These are phyloP conservation scores for Cyphellophora attinorum DNA, from an alignment of 2,329 filamentous ascomycete genomes.

Conservation along the genomic window DNA sequence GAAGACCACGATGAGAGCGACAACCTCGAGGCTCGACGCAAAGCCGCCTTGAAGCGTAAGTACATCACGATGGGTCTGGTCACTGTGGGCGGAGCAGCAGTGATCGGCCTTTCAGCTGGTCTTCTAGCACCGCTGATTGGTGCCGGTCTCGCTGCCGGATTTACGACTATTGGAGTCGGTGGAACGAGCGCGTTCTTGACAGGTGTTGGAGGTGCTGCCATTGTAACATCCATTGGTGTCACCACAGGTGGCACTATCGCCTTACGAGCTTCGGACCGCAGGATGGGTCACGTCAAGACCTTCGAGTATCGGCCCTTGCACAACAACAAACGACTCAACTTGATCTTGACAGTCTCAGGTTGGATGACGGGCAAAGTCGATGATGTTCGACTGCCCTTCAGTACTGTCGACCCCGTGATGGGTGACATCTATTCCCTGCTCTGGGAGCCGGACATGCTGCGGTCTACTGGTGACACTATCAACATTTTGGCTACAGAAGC, in stretches of 20 bases:
- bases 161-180: conserved; percentile 86
- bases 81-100: conserved; percentile 86
- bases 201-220: conserved; percentile 81
- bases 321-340: conserved; percentile 94
- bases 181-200: conserved; percentile 84
- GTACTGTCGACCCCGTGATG: conserved; percentile 95
- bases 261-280: conserved; percentile 70
- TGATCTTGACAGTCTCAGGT: conserved; percentile 88
- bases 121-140: conserved; percentile 89
- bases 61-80: conserved; percentile 95
- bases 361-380: conserved; percentile 99
- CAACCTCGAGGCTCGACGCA: conserved; percentile 78
- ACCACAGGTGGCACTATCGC: conserved; percentile 82
- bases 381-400: conserved; percentile 89
- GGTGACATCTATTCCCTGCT: conserved; percentile 93
- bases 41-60: conserved; percentile 68
- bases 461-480: conserved; percentile 96
- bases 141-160: conserved; percentile 83
- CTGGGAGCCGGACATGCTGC: conserved; percentile 97
- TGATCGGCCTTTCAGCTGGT: conserved; percentile 90
- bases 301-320: conserved; percentile 95
- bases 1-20: conserved; percentile 98
- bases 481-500: conserved; percentile 98
- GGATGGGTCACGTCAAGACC: conserved; percentile 86
- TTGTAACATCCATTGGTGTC: conserved; percentile 85